A percentile compares a stretch with the other conserved stretches of the same genome.
Conservation (phyloP, 116 monocot species). For the Posidonia oceanica region DNA sequence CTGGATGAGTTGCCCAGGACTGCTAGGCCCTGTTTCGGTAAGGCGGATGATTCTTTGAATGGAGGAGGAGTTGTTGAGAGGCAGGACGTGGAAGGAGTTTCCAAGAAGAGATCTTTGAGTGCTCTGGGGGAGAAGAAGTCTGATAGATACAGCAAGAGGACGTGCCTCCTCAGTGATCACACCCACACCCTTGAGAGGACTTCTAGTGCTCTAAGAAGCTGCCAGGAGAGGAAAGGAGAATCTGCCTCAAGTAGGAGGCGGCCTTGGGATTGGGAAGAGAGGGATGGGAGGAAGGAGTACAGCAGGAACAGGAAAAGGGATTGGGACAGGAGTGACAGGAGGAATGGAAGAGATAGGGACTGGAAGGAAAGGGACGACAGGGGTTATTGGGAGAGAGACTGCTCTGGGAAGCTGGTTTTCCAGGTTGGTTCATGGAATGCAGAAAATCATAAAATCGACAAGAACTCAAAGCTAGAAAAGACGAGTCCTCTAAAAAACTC, state of each 20-base stretch:
- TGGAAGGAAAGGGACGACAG: slow-evolving; percentile 32
- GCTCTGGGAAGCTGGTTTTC: slow-evolving; percentile 61
- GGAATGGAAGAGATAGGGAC: slow-evolving; percentile 15
- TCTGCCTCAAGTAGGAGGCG: slow-evolving; percentile 7
- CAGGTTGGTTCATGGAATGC: slow-evolving; percentile 64
- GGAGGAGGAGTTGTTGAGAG: too few relatives aligned
- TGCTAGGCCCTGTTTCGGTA: too few relatives aligned
- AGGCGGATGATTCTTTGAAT: too few relatives aligned
- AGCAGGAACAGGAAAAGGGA: slow-evolving; percentile 37
- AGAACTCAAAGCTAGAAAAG: slow-evolving; percentile 26
- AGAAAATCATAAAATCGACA: slow-evolving; percentile 32
- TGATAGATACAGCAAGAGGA: slow-evolving; percentile 16
- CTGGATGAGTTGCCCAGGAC: too few relatives aligned
- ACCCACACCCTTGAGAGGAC: too few relatives aligned
- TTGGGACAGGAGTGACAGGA: slow-evolving; percentile 15
- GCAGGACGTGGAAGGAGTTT: too few relatives aligned
- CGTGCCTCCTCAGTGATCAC: slow-evolving; percentile 7
- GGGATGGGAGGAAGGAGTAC: slow-evolving; percentile 9
- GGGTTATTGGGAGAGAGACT: slow-evolving; percentile 89
- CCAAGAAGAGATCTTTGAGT: slow-evolving; percentile 4
- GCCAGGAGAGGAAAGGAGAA: slow-evolving; percentile 20
- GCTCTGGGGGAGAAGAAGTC: background rate
- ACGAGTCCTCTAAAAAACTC: slow-evolving; percentile 11
- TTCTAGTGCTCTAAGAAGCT: background rate
- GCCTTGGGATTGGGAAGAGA: slow-evolving; percentile 26